phyloP scores from a whole-genome alignment of 2,329 filamentous ascomycete species.

The Aspergillus puulaauensis region DNA sequence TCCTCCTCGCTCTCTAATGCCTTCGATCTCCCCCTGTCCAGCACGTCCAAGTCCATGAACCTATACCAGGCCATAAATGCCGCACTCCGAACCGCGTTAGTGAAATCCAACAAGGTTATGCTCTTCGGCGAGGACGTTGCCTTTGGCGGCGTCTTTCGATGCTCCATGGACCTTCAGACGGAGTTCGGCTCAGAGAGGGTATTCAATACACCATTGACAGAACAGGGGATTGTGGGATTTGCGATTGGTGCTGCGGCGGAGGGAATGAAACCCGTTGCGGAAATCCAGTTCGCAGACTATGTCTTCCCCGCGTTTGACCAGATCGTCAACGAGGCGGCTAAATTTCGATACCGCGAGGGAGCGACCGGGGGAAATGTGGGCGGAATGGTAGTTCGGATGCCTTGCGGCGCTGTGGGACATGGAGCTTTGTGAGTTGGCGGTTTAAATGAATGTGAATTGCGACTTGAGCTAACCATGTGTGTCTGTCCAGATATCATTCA shows the following conservation, averaged over 20 bases:
- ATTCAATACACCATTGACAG: conserved; percentile 92
- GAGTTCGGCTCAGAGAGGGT: conserved; percentile 85
- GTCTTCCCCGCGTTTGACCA: conserved; percentile 92
- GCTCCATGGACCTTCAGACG: conserved; percentile 84
- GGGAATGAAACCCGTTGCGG: conserved; percentile 88
- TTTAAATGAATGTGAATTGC: background rate
- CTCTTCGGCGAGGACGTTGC: conserved; percentile 97
- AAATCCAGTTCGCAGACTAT: conserved; percentile 96
- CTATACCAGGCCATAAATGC: conserved; percentile 93
- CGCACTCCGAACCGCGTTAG: conserved; percentile 77
- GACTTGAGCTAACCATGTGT: background rate
- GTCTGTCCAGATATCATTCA: conserved; percentile 65
- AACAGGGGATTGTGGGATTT: conserved; percentile 93
- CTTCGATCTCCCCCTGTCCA: conserved; percentile 70
- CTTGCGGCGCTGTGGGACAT: conserved; percentile 84
- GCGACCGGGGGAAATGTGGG: conserved; percentile 67
- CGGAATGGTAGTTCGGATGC: conserved; percentile 85
- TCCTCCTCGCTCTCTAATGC: conserved; percentile 69
- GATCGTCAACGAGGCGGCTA: conserved; percentile 89
- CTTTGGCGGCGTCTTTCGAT: conserved; percentile 94
- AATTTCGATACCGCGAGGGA: conserved; percentile 75
- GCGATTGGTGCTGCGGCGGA: conserved; percentile 86
- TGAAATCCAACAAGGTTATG: conserved; percentile 79
- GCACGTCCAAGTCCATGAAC: conserved; percentile 81
- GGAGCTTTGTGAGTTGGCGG: conserved; percentile 62